Base-by-base conservation (phyloP, 176 grass and related monocot genomes). In the Hordeum marinum region DNA sequence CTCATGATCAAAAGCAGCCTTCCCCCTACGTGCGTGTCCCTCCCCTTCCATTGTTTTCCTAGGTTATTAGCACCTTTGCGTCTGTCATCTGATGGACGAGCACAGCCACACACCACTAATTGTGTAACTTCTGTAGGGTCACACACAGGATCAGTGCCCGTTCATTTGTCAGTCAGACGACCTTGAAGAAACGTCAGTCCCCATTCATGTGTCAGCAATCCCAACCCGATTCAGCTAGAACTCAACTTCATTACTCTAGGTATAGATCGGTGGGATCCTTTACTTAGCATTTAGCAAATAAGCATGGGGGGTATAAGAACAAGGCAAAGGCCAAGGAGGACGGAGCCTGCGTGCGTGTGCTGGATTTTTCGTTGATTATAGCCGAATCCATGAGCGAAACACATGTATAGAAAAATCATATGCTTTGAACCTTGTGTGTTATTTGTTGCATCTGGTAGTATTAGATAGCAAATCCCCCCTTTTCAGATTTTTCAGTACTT, bases 11-110 rank as follows among this genome's bases (percentile, higher is more conserved):
- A 71, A 65, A 26, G 32, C 17, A 2, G 8, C 32, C 6, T 83
- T 70, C 43, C 43, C 57, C 18, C 34, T 11, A 21, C 40, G 17
- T 45, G 54, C 42, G 23, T 58, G 15, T 11, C 62, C 81, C 32
- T 41, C 63, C 13, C 41, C 34, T 59, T 32, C 12, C 32, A 36
- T 39, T 69, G 67, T 21, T 69, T 21, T 82, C 75, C 7, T 77
- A 67, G 14, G 43, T 42, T 39, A 45, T 46, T 46, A 46, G 12
- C 11, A 41, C 12, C 41, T 43, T 40, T 63, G 82, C 55, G 79
- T n/a, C 46, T 17, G 60, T 63, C 54, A 88, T 84, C 54, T 81
- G 69, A 91, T 78, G 64, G 26, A n/a, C 65, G 43, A 76, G 34
- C 62, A 75, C 18, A 20, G 35, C 31, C 24, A 64, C 24, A 48